phyloP scores from a whole-genome alignment of 257 asterid species.

The Apocynum venetum region DNA sequence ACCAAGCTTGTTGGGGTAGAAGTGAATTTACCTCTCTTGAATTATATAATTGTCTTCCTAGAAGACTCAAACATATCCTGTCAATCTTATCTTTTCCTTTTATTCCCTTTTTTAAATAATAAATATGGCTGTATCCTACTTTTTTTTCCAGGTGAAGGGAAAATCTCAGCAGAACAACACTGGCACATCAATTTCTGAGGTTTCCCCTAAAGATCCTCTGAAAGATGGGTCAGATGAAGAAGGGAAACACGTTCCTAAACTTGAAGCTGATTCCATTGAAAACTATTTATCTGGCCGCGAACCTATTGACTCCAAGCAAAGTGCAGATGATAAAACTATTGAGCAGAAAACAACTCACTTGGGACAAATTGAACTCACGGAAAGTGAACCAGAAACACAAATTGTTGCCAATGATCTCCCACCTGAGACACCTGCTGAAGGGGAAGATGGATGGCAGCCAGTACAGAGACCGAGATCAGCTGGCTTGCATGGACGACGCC shows the following conservation, averaged over 20 bases:
- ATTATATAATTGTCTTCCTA: not conserved
- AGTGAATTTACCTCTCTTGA: conserved; percentile 11
- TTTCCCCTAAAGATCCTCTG: conserved; percentile 29
- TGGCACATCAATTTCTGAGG: conserved; percentile 48
- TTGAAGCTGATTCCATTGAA: conserved; percentile 33
- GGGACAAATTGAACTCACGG: conserved; percentile 36
- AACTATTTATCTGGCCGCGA: conserved; percentile 26
- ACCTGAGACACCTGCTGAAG: conserved; percentile 65
- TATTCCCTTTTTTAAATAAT: not conserved
- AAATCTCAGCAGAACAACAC: conserved; percentile 49
- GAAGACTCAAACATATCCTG: not conserved
- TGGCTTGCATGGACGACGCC: conserved; percentile 57
- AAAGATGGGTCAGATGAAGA: conserved; percentile 50
- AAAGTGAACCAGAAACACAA: conserved; percentile 29
- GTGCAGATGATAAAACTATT: conserved; percentile 28
- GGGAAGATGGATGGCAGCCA: conserved; percentile 97
- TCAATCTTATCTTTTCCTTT: not conserved
- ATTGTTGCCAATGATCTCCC: conserved; percentile 36
- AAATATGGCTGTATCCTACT: not conserved
- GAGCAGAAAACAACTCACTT: conserved; percentile 34
- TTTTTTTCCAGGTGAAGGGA: conserved; percentile 53
- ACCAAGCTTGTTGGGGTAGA: not conserved
- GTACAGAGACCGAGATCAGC: conserved; percentile 89
- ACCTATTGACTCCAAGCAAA: conserved; percentile 42
- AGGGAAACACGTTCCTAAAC: conserved; percentile 38